Evolutionary conservation across 495 filamentous ascomycete species (phyloP).

Genomic region (Podospora pseudocomata): DNA sequence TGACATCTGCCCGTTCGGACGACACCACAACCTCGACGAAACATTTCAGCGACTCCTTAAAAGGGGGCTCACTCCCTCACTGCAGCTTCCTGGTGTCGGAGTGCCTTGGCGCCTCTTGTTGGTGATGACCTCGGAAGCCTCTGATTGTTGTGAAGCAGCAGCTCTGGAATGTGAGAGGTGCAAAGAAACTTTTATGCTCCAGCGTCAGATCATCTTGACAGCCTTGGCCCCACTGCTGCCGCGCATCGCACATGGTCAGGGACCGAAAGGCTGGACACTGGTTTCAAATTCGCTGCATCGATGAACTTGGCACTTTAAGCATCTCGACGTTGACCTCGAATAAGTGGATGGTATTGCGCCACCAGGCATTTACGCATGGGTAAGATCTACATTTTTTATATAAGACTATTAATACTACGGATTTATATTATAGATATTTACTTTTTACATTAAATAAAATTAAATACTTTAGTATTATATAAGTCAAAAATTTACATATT

Average conservation of each 20-base stretch:
- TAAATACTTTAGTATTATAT: too few relatives aligned
- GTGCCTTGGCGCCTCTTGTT: neutral
- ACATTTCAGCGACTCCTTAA: constrained; percentile 4
- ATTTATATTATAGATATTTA: too few relatives aligned
- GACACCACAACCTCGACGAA: constrained; percentile 10
- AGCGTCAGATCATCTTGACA: neutral
- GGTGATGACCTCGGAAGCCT: too few relatives aligned
- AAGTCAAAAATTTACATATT: too few relatives aligned
- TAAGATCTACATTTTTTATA: too few relatives aligned
- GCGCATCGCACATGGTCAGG: neutral
- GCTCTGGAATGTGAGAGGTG: neutral
- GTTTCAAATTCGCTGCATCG: neutral
- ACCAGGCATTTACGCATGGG: too few relatives aligned
- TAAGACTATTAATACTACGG: too few relatives aligned
- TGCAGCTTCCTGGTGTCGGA: neutral
- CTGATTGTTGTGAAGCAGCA: neutral
- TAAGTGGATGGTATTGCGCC: too few relatives aligned
- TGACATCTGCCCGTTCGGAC: constrained; percentile 15
- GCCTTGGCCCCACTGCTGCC: neutral
- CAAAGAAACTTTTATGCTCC: constrained; percentile 1
- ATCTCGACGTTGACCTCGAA: neutral
- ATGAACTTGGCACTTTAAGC: neutral
- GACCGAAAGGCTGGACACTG: neutral
- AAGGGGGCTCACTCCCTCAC: neutral
- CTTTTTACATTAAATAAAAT: too few relatives aligned